phyloP scores from a whole-genome alignment of 441 rosid species.

The Iberis amara region DNA sequence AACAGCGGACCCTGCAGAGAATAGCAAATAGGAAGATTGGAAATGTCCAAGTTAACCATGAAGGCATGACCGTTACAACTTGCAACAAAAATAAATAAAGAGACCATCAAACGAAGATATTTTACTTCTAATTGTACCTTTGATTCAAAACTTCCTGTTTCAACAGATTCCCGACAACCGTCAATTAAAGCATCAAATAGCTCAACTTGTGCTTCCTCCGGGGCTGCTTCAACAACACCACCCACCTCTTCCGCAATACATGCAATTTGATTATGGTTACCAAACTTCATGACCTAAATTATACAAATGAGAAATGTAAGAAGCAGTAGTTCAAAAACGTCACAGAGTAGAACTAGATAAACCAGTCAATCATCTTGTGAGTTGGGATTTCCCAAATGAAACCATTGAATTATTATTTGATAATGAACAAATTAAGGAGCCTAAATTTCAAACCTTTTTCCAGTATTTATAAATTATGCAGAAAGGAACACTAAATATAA shows the following conservation, averaged over 20 bases:
- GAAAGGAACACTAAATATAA: slow-evolving; percentile 7
- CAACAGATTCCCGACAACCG: slow-evolving; percentile 81
- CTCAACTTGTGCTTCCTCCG: slow-evolving; percentile 78
- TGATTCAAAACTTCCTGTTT: slow-evolving; percentile 54
- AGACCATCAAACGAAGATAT: slow-evolving; percentile 8
- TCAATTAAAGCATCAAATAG: slow-evolving; percentile 81
- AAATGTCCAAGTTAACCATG: not conserved
- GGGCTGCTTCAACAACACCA: slow-evolving; percentile 73
- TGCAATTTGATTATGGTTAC: slow-evolving; percentile 69
- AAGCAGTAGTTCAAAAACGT: not conserved
- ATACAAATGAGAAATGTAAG: slow-evolving; percentile 16
- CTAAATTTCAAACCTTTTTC: slow-evolving; percentile 10
- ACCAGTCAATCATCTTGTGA: not conserved
- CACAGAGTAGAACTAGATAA: not conserved
- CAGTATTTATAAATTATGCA: not conserved
- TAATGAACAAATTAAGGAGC: not conserved
- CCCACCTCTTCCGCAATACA: slow-evolving; percentile 78
- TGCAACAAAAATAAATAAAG: not conserved
- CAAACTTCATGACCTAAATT: slow-evolving; percentile 83
- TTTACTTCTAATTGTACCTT: slow-evolving; percentile 48
- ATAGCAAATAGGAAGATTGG: slow-evolving; percentile 15
- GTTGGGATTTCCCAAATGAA: slow-evolving; percentile 1
- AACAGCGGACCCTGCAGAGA: slow-evolving; percentile 72
- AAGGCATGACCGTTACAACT: not conserved
- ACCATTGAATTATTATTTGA: not conserved